phyloP scores from a whole-genome alignment of 768 basidiomycete species.

The Boletus insuetus region DNA sequence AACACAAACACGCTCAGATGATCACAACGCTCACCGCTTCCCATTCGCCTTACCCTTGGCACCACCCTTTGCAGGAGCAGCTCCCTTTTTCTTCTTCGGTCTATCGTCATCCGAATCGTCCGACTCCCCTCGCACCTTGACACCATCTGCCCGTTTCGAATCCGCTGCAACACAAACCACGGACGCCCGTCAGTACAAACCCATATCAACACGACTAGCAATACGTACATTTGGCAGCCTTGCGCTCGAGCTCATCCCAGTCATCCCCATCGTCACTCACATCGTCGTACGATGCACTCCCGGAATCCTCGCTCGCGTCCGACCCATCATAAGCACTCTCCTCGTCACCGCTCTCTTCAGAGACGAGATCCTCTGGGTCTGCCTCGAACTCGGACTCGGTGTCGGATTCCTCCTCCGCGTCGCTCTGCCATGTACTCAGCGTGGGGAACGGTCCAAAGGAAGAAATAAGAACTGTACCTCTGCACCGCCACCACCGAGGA shows the following conservation, averaged over 20 bases:
- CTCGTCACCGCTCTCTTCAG: constrained; percentile 45
- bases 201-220: not conserved
- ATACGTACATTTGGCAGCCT: constrained; percentile 77
- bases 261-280: constrained; percentile 82
- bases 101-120: constrained; percentile 52
- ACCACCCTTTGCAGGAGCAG: constrained; percentile 15
- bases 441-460: constrained; percentile 2
- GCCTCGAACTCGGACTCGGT: constrained; percentile 68
- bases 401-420: constrained; percentile 60
- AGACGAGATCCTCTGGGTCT: constrained; percentile 42
- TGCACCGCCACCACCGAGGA: constrained; percentile 67
- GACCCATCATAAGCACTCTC: constrained; percentile 56
- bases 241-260: constrained; percentile 93
- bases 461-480: constrained; percentile 47
- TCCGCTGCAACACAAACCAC: constrained; percentile 37
- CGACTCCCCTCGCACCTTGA: constrained; percentile 41
- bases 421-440: constrained; percentile 47
- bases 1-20: not conserved
- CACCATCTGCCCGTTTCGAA: constrained; percentile 44
- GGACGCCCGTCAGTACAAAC: not conserved
- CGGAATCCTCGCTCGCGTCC: constrained; percentile 55
- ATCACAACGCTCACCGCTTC: constrained; percentile 32
- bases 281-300: constrained; percentile 59
- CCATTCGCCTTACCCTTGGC: constrained; percentile 42
- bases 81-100: constrained; percentile 44